Percentiles rank a stretch among this genome's conserved stretches.
These are phyloP conservation scores for Pestalotiopsis sp. DNA, from an alignment of 2,329 filamentous ascomycete genomes.

Conservation along the genomic window DNA sequence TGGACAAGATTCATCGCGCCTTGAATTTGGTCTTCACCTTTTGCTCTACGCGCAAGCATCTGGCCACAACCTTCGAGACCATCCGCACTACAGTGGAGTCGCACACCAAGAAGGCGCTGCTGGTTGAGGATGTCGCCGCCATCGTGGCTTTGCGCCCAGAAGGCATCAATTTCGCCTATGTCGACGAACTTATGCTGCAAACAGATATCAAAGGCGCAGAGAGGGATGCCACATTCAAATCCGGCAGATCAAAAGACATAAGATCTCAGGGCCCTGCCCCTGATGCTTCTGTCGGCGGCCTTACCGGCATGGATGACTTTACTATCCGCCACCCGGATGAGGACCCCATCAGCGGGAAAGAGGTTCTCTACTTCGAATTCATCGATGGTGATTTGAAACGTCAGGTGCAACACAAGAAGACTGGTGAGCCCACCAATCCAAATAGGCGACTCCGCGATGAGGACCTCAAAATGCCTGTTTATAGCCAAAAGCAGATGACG, in stretches of 20 bases:
- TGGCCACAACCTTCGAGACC: constrained; percentile 89
- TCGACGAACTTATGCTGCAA: constrained; percentile 82
- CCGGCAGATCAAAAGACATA: constrained; percentile 54
- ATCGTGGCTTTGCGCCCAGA: constrained; percentile 78
- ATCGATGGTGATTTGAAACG: constrained; percentile 88
- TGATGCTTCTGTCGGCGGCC: constrained; percentile 59
- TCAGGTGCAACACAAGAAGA: constrained; percentile 72
- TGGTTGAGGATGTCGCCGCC: constrained; percentile 78
- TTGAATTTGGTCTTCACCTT: constrained; percentile 95
- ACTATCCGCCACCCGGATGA: constrained; percentile 33
- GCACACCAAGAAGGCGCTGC: constrained; percentile 73
- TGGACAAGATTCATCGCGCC: constrained; percentile 79
- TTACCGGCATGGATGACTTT: constrained; percentile 51
- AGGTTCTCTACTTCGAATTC: constrained; percentile 90
- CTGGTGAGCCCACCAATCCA: constrained; percentile 71
- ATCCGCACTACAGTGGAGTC: constrained; percentile 83
- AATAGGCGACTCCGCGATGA: constrained; percentile 73
- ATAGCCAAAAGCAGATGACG: constrained; percentile 90
- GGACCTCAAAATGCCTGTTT: constrained; percentile 88
- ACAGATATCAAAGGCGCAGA: constrained; percentile 74
- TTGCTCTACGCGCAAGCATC: constrained; percentile 87
- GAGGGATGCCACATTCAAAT: constrained; percentile 66
- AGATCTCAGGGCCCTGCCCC: constrained; percentile 51
- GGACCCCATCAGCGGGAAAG: constrained; percentile 44
- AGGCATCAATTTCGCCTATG: constrained; percentile 81